These are phyloP conservation scores for Lathyrus aphaca DNA, from an alignment of 306 rosid genomes.

Conservation along the genomic window DNA sequence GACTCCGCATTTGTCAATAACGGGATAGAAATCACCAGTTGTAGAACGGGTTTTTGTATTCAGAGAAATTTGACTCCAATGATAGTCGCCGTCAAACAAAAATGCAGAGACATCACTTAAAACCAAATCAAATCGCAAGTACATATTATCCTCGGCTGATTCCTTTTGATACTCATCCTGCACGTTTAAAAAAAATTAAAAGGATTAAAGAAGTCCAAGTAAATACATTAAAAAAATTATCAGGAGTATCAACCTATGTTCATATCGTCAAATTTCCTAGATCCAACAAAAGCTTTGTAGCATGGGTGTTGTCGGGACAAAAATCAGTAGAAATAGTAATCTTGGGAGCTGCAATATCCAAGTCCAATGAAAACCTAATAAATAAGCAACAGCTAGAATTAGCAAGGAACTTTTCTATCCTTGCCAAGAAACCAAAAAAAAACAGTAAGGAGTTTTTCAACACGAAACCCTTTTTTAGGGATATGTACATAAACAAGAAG, in stretches of 20 bases:
- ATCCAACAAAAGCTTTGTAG: constrained; percentile 88
- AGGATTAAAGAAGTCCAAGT: constrained; percentile 18
- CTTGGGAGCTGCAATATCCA: constrained; percentile 99
- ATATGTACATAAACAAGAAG: constrained; percentile 7
- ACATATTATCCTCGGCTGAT: constrained; percentile 73
- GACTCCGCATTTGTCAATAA: constrained; percentile 87
- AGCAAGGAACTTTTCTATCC: constrained; percentile 25
- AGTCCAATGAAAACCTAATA: constrained; percentile 86
- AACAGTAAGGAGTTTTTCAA: neutral
- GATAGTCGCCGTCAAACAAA: constrained; percentile 90
- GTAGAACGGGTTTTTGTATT: constrained; percentile 48
- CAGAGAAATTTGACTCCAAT: constrained; percentile 65
- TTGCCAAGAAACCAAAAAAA: neutral
- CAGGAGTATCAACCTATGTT: constrained; percentile 62
- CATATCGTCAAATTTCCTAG: constrained; percentile 85
- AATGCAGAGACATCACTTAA: constrained; percentile 93
- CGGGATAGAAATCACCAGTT: constrained; percentile 63
- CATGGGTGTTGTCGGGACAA: constrained; percentile 70
- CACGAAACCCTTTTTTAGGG: constrained; percentile 29
- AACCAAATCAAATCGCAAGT: constrained; percentile 83
- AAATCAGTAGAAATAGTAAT: constrained; percentile 91
- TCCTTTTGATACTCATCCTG: constrained; percentile 69
- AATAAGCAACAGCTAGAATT: constrained; percentile 36
- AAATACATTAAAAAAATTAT: constrained; percentile 20
- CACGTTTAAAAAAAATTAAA: neutral